Conservation (phyloP, 2,329 filamentous ascomycete genomes). For the Sphaceloma murrayae region DNA sequence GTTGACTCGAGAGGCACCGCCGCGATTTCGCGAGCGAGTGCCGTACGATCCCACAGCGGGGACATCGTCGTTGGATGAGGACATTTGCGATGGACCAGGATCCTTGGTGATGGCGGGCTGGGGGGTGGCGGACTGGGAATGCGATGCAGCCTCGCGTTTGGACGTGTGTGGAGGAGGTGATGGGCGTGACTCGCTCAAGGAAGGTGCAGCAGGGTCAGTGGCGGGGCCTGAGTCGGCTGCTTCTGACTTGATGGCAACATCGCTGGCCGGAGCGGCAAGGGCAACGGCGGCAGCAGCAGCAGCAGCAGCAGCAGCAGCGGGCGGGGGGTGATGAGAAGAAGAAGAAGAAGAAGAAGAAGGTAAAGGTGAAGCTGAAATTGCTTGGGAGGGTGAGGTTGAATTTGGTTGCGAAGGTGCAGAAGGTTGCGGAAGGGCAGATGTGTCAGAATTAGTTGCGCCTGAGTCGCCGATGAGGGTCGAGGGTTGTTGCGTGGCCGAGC, state of each 20-base stretch:
- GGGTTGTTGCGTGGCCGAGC: conserved; percentile 7
- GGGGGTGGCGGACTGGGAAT: conserved; percentile 9
- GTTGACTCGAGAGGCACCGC: conserved; percentile 70
- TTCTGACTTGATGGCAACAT: conserved; percentile 12
- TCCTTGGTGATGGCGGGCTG: conserved; percentile 3
- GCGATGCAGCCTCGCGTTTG: conserved; percentile 2
- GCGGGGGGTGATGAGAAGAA: background rate
- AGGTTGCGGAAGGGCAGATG: conserved; percentile 6
- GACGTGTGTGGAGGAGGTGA: conserved; percentile 8
- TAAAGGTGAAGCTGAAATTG: background rate
- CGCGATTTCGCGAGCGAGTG: conserved; percentile 85
- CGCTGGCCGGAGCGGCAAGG: conserved; percentile 1
- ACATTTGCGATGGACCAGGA: conserved; percentile 7
- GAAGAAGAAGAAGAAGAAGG: background rate
- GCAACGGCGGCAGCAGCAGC: no score
- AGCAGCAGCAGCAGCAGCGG: no score
- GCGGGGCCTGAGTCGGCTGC: conserved; percentile 4
- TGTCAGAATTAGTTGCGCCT: conserved; percentile 13
- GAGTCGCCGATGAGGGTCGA: conserved; percentile 6
- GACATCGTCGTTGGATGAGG: conserved; percentile 21
- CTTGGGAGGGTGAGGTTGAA: background rate
- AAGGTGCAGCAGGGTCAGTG: conserved; percentile 6
- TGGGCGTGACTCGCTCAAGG: conserved; percentile 4
- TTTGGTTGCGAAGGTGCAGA: conserved; percentile 3
- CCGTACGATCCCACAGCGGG: conserved; percentile 61